A percentile compares a stretch with the other conserved stretches of the same genome.
Conservation (phyloP, 1,284 basidiomycete species). For the Psilocybe mexicana region DNA sequence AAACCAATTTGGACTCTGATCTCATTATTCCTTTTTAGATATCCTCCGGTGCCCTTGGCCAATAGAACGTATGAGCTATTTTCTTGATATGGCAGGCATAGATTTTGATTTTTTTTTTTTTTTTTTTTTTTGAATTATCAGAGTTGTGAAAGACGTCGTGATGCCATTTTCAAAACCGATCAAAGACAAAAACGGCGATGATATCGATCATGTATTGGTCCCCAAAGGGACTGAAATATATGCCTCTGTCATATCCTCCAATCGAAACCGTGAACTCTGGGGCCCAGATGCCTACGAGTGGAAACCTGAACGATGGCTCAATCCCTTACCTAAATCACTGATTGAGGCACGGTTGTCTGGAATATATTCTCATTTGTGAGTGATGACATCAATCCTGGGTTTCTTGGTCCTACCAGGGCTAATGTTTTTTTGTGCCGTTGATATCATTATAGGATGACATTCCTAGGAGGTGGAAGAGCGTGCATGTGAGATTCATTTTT, state of each 20-base stretch:
- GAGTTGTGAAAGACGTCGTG: constrained; percentile 6
- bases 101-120: too few relatives aligned
- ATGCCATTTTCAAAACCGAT: constrained; percentile 19
- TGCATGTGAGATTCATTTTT: constrained; percentile 31
- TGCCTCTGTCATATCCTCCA: constrained; percentile 17
- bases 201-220: constrained; percentile 17
- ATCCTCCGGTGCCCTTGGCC: constrained; percentile 31
- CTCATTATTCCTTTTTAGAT: constrained; percentile 16
- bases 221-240: constrained; percentile 16
- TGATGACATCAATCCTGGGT: neutral
- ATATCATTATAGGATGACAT: constrained; percentile 39
- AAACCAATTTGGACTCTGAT: too few relatives aligned
- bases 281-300: constrained; percentile 22
- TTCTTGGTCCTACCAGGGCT: neutral
- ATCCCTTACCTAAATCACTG: constrained; percentile 12
- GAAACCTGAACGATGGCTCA: constrained; percentile 24
- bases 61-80: constrained; percentile 24
- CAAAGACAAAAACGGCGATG: constrained; percentile 17
- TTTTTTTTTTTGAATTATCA: neutral
- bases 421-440: neutral
- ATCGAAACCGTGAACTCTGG: constrained; percentile 20
- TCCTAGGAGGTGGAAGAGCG: constrained; percentile 40
- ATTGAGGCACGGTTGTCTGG: constrained; percentile 31
- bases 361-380: constrained; percentile 37
- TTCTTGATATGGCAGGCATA: neutral